Evolutionary conservation across 257 asterid species (phyloP), one percentile per base, ranked within the genome.

Genomic region (Thymus quinquecostatus): DNA sequence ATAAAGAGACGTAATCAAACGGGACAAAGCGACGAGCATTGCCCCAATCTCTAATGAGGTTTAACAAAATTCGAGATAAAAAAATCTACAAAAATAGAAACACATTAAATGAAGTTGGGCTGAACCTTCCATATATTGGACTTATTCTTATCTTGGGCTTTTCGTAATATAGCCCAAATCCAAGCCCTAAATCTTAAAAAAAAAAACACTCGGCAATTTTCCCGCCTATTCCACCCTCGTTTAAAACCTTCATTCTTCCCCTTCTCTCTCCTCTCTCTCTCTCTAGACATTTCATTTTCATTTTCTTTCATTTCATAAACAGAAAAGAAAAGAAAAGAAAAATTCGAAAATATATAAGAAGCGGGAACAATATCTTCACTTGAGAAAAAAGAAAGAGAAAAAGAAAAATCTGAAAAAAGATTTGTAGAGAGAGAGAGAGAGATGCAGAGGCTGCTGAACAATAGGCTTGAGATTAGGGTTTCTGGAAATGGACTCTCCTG

Each of bases 401-500:
- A 7, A 21, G 5, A 30, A 3, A 21, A 21, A 0, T 21, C 21
- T 21, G 57, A n/a, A 29, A 30, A 43, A 11, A 48, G 27, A 28
- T 49, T 50, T 28, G 56, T 45, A 30, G 69, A 64, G 69, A 64
- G 62, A 56, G 33, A n/a, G 43, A 45, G 83, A 66, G 78, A 75
- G 60, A 68, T 68, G 74, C 73, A 41, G 64, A 49, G 64, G 63
- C 36, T 57, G 59, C 73, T 74, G 78, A 58, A 28, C 55, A 36
- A 36, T 66, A 60, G 78, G 73, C 66, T 38, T 79, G 30, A 28
- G 67, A 70, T 51, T 71, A 71, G 84, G 81, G 79, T 75, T 81
- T 77, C 66, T 54, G 72, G 32, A 75, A 64, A 87, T 81, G 93
- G 87, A 83, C 44, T 82, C 92, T 29, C 87, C 88, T 78, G 82